Conservation (phyloP, 2,329 filamentous ascomycete species). For the Aspergillus aculeatus region DNA sequence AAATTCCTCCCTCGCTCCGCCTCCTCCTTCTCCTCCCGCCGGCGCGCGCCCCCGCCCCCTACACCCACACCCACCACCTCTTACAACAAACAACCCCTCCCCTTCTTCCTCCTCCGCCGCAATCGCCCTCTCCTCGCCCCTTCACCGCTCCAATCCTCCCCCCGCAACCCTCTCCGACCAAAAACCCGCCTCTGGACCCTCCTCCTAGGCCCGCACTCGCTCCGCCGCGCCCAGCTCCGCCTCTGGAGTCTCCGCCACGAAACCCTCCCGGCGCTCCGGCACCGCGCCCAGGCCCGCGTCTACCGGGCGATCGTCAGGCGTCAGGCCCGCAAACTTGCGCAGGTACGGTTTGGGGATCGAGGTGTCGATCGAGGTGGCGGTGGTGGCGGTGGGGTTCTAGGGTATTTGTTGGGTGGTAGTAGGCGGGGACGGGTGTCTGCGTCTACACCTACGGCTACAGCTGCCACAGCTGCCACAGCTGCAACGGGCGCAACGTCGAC, state of each 20-base stretch:
- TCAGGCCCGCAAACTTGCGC: conserved; percentile 54
- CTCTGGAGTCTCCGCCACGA: conserved; percentile 72
- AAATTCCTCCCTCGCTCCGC: conserved; percentile 15
- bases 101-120: conserved; percentile 12
- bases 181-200: conserved; percentile 50
- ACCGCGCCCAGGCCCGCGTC: conserved; percentile 70
- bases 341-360: conserved; percentile 31
- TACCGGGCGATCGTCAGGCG: conserved; percentile 70
- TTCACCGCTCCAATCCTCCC: not conserved
- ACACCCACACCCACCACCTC: not conserved
- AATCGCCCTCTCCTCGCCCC: conserved; percentile 18
- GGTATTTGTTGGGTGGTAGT: conserved; percentile 25
- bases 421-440: conserved; percentile 19
- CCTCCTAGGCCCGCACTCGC: conserved; percentile 66
- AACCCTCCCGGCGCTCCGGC: conserved; percentile 68
- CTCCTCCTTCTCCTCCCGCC: conserved; percentile 7
- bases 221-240: conserved; percentile 63
- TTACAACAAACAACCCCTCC: conserved; percentile 8
- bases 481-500: conserved; percentile 15
- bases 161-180: conserved; percentile 14
- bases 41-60: conserved; percentile 15
- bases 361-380: conserved; percentile 17
- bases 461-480: too few relatives aligned
- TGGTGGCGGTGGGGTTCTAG: conserved; percentile 23
- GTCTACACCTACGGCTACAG: not conserved